phyloP scores from a whole-genome alignment of 2,329 filamentous ascomycete species.

The Trichophyton verrucosum region DNA sequence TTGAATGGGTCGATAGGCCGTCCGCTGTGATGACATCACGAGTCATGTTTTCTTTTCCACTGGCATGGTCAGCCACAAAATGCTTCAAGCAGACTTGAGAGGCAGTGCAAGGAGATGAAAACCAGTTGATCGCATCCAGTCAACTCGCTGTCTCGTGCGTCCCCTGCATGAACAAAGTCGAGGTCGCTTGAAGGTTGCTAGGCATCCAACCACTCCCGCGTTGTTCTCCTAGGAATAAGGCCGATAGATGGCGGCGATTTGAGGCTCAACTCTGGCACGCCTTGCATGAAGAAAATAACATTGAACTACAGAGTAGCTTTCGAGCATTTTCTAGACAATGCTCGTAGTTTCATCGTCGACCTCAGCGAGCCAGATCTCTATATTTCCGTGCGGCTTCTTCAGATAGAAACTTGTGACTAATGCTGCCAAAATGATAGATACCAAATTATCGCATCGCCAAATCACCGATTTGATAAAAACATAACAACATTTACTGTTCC shows the following conservation, averaged over 20 bases:
- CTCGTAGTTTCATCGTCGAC: background rate
- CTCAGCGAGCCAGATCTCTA: background rate
- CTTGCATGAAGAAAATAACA: background rate
- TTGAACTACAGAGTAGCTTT: background rate
- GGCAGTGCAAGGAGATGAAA: background rate
- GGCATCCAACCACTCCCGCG: conserved; percentile 1
- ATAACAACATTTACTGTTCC: background rate
- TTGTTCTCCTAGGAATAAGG: background rate
- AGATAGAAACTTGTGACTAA: no score
- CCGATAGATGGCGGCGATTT: background rate
- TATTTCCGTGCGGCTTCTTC: no score
- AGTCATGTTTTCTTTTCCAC: background rate
- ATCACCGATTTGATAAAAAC: background rate
- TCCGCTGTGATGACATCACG: background rate
- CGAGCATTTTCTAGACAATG: background rate
- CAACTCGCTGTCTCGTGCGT: background rate
- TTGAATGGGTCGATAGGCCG: background rate
- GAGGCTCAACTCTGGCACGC: background rate
- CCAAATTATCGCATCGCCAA: background rate
- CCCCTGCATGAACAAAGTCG: background rate
- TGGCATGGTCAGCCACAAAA: background rate
- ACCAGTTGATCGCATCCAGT: background rate
- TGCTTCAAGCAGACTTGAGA: background rate
- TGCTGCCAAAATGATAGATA: background rate
- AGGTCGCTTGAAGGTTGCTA: background rate